Percentiles rank a stretch among this genome's conserved stretches.
These are phyloP conservation scores for Euclidium syriacum DNA, from an alignment of 345 rosid species.

Conservation along the genomic window DNA sequence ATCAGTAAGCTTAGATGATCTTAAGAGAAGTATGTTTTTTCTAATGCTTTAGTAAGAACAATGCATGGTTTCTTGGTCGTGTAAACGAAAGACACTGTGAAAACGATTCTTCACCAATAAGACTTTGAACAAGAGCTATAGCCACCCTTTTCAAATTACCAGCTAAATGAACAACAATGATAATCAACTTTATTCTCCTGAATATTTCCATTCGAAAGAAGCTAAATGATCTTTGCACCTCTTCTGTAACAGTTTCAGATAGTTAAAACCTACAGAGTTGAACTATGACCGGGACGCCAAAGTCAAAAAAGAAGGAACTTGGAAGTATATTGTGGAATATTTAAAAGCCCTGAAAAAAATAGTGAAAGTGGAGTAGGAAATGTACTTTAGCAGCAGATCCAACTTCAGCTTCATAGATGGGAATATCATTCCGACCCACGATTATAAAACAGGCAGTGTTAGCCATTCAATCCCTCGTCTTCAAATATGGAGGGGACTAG, in stretches of 20 bases:
- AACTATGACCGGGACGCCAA: neutral
- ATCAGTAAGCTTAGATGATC: neutral
- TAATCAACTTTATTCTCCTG: neutral
- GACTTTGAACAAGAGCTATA: neutral
- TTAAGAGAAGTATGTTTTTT: neutral
- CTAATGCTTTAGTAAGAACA: neutral
- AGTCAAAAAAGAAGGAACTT: neutral
- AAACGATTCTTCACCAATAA: neutral
- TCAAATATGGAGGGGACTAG: neutral
- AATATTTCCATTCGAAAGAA: neutral
- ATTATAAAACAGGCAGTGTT: conserved; percentile 86
- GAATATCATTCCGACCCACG: conserved; percentile 86
- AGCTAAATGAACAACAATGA: neutral
- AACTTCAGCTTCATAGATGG: conserved; percentile 95
- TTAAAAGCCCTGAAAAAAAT: neutral
- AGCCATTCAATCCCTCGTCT: conserved; percentile 44
- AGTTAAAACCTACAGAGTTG: neutral
- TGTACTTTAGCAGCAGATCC: conserved; percentile 85
- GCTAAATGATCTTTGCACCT: neutral
- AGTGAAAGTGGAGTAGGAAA: neutral
- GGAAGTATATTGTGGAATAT: neutral
- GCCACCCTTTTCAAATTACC: neutral
- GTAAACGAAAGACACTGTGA: too few relatives aligned
- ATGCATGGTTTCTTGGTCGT: neutral
- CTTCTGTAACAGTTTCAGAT: neutral